Evolutionary conservation across 768 basidiomycete genomes (phyloP).

Genomic region (Coprinopsis marcescibilis): DNA sequence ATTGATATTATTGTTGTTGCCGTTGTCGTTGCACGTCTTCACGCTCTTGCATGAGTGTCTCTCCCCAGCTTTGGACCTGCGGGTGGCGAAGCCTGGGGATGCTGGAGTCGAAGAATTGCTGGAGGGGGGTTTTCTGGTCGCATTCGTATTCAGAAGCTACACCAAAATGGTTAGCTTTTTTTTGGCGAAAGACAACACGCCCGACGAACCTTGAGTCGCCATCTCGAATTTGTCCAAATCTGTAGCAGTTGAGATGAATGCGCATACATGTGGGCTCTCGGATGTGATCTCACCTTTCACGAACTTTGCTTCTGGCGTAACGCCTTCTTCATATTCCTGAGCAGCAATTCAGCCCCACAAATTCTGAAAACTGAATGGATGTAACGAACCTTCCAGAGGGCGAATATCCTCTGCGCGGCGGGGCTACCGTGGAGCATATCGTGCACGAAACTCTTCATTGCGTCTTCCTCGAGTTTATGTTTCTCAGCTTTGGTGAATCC

Average conservation of each 20-base stretch:
- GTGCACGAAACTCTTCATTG: conserved; percentile 85
- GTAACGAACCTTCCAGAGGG: conserved; percentile 59
- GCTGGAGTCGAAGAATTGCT: conserved; percentile 78
- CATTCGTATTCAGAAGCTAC: conserved; percentile 72
- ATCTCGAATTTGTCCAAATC: conserved; percentile 87
- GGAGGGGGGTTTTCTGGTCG: conserved; percentile 45
- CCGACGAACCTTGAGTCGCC: conserved; percentile 65
- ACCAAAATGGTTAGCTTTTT: not conserved
- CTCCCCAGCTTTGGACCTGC: conserved; percentile 70
- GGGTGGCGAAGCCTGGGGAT: conserved; percentile 65
- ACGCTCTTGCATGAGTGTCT: conserved; percentile 48
- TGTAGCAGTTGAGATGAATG: conserved; percentile 20
- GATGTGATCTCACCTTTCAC: conserved; percentile 63
- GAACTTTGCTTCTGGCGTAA: conserved; percentile 71
- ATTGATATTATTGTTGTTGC: not conserved
- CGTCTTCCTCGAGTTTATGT: conserved; percentile 71
- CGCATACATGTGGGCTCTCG: not conserved
- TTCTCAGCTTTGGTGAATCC: conserved; percentile 82
- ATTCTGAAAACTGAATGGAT: conserved; percentile 3
- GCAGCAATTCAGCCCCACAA: not conserved
- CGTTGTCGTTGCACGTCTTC: conserved; percentile 13
- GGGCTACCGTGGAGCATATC: conserved; percentile 82
- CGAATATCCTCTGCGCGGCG: conserved; percentile 59
- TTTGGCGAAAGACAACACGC: not conserved
- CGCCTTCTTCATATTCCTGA: conserved; percentile 80